Evolutionary conservation across 495 filamentous ascomycete genomes (phyloP).

Genomic region (Emericellopsis terricola): DNA sequence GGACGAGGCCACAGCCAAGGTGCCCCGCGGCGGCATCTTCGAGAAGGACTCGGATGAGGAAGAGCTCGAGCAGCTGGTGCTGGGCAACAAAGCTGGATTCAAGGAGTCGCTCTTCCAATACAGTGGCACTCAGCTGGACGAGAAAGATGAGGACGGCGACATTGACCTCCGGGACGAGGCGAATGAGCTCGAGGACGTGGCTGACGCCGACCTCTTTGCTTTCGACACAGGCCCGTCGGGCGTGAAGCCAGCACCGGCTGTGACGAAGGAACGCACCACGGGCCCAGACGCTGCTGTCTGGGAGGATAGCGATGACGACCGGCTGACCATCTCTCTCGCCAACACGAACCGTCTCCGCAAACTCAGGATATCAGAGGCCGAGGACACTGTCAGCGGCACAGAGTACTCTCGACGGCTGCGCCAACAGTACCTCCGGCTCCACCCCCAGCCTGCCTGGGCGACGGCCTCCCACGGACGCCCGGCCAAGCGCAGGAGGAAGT

Average conservation of each 20-base stretch:
- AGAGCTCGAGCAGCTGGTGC: conserved; percentile 69
- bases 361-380: conserved; percentile 55
- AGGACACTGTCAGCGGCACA: conserved; percentile 70
- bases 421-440: conserved; percentile 61
- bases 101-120: conserved; percentile 43
- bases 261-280: conserved; percentile 14
- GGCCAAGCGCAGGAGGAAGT: conserved; percentile 36
- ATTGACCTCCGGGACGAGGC: conserved; percentile 9
- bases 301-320: conserved; percentile 94
- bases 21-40: too few relatives aligned
- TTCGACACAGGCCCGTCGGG: conserved; percentile 21
- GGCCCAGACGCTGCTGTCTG: conserved; percentile 45
- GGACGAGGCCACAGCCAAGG: neutral
- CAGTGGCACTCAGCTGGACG: conserved; percentile 9
- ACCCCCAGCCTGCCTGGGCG: conserved; percentile 71
- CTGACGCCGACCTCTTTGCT: conserved; percentile 43
- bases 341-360: conserved; percentile 58
- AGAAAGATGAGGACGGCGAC: conserved; percentile 18
- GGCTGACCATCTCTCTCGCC: conserved; percentile 63
- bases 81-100: conserved; percentile 73
- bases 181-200: conserved; percentile 28
- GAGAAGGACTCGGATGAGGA: conserved; percentile 68
- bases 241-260: conserved; percentile 17
- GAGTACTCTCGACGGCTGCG: conserved; percentile 71
- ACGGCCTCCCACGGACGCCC: conserved; percentile 20